Percentiles rank a stretch among this genome's conserved stretches.
Conservation (phyloP, 805 yeast genomes). For the Candida loeiensis region DNA sequence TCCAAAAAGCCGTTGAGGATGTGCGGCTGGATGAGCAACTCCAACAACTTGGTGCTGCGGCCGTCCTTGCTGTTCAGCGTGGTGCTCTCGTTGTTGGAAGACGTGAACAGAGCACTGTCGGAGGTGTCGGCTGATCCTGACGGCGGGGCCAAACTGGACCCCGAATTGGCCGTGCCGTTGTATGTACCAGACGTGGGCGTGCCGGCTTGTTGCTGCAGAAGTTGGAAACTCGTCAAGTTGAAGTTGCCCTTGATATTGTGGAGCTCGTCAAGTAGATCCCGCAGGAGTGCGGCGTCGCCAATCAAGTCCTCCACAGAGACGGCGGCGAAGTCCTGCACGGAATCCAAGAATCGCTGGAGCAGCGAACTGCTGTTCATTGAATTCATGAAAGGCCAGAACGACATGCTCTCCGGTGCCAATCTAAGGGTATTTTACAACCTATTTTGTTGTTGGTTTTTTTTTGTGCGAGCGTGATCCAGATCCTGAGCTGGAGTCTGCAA, state of each 20-base stretch:
- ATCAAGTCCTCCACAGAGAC: conserved; percentile 34
- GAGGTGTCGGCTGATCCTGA: conserved; percentile 9
- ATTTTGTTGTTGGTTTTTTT: conserved; percentile 4
- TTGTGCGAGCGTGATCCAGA: conserved; percentile 1
- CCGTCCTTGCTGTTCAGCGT: conserved; percentile 29
- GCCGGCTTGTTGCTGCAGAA: conserved; percentile 21
- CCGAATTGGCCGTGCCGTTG: conserved; percentile 10
- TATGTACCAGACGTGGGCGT: conserved; percentile 8
- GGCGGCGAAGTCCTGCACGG: conserved; percentile 27
- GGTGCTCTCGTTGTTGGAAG: conserved; percentile 28
- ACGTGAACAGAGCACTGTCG: conserved; percentile 33
- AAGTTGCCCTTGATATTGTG: conserved; percentile 34
- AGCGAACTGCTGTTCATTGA: conserved; percentile 34
- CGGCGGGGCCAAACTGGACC: conserved; percentile 8
- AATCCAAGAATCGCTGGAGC: conserved; percentile 40
- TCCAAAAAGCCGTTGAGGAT: conserved; percentile 66
- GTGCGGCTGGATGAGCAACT: conserved; percentile 75
- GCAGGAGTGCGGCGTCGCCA: conserved; percentile 31
- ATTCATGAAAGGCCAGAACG: conserved; percentile 46
- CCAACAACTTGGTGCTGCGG: conserved; percentile 57
- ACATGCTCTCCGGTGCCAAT: conserved; percentile 23
- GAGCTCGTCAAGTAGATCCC: conserved; percentile 37
- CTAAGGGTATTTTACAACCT: conserved; percentile 1
- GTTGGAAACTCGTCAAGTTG: conserved; percentile 23
- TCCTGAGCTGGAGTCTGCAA: not conserved